Base-by-base conservation (phyloP, 2,329 filamentous ascomycete species). In the Phoma herbarum region DNA sequence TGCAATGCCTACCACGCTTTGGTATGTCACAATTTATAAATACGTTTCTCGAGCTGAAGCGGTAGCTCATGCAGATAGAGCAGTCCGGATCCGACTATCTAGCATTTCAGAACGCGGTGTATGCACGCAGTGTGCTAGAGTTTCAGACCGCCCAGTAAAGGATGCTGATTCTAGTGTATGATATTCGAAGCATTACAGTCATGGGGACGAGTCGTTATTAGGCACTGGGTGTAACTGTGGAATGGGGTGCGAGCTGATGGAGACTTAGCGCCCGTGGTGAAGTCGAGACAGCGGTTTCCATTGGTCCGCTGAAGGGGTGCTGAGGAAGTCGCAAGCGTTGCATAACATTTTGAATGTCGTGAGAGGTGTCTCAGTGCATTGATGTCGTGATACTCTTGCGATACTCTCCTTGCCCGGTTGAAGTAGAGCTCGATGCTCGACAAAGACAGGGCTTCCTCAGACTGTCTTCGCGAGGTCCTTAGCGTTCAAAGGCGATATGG, bases 271-370 rank as follows among this genome's bases (percentile, higher is more conserved):
- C 31, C 14, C 6, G 31, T n/a, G 31, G 31, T 4, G 16, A 35
- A 18, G 31, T 8, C 16, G 31, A 35, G n/a, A 16, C 2, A 39
- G 10, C 18, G 7, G 3, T 20, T 12, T n/a, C 9, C 35, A 11
- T 20, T 8, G 9, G 18, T 20, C 9, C 18, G 18, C 37, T 41
- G 37, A 14, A 22, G 37, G 18, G 37, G 37, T 23, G 20, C 37
- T 41, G 37, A 41, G 11, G 20, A 41, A 41, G 18, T 23, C 18
- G 18, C 35, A 20, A 10, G 2, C 2, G 0, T n/a, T 47, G 45
- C 45, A 47, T 25, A 35, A 47, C 20, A 47, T 35, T 46, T 46
- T 28, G 7, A 23, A 33, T 45, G 9, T 45, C 25, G n/a, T 20
- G 9, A 45, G 25, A 11, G 14, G 25, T 29, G 26, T 20, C 44